These are phyloP conservation scores for Apiotrichum porosum DNA, from an alignment of 1,284 basidiomycete genomes.

Conservation along the genomic window DNA sequence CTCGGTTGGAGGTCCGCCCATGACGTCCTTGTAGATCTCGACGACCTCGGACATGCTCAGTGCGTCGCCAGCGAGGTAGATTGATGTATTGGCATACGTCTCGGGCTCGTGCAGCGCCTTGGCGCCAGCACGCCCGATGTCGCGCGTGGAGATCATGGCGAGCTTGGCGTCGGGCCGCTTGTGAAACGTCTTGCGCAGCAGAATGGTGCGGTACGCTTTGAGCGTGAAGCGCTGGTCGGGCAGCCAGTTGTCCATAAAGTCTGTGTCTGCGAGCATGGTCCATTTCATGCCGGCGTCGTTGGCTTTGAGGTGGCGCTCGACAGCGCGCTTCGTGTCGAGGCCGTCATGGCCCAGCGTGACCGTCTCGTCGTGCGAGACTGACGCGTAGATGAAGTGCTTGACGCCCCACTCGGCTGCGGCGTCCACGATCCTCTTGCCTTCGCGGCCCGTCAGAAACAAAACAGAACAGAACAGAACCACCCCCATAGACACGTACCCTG, in stretches of 20 bases:
- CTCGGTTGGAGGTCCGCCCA: slow-evolving; percentile 14
- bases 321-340: slow-evolving; percentile 26
- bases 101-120: slow-evolving; percentile 15
- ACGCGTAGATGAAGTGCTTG: slow-evolving; percentile 49
- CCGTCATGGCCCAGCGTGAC: slow-evolving; percentile 15
- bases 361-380: slow-evolving; percentile 19
- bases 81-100: slow-evolving; percentile 5
- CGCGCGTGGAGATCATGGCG: slow-evolving; percentile 18
- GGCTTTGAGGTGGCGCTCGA: slow-evolving; percentile 23
- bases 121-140: slow-evolving; percentile 26
- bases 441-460: no score
- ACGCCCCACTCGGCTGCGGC: slow-evolving; percentile 45
- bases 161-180: slow-evolving; percentile 17
- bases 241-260: slow-evolving; percentile 24
- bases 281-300: neutral
- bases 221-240: slow-evolving; percentile 16
- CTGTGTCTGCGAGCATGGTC: slow-evolving; percentile 12
- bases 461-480: no score
- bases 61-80: slow-evolving; percentile 26
- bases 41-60: slow-evolving; percentile 20
- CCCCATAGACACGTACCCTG: slow-evolving; percentile 21
- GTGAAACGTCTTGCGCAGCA: slow-evolving; percentile 22
- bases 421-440: slow-evolving; percentile 48
- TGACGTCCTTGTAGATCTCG: slow-evolving; percentile 16
- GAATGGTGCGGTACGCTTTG: slow-evolving; percentile 23